Conservation (phyloP, 805 yeast genomes). For the Maudiozyma barnettii region DNA sequence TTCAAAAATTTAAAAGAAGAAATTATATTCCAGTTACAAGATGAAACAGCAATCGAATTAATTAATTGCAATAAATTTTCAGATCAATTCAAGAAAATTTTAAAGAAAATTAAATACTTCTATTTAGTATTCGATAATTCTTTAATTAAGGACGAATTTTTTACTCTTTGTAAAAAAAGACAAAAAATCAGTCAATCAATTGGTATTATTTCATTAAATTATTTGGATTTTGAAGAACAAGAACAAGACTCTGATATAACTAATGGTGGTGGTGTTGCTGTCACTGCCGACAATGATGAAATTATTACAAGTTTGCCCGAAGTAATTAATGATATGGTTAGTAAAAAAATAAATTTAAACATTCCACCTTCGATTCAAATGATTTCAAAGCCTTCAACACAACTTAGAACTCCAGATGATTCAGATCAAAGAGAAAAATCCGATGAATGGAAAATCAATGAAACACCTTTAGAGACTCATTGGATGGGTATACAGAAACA, state of each 20-base stretch:
- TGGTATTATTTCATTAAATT: slow-evolving; percentile 19
- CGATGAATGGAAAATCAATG: slow-evolving; percentile 14
- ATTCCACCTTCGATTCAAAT: neutral
- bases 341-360: neutral
- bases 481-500: slow-evolving; percentile 2
- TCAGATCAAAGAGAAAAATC: slow-evolving; percentile 7
- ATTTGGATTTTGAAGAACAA: slow-evolving; percentile 8
- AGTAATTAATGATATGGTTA: neutral
- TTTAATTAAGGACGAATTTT: neutral
- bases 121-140: neutral
- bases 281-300: neutral
- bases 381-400: slow-evolving; percentile 1
- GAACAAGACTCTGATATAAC: neutral
- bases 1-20: slow-evolving; percentile 7
- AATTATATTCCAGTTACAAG: slow-evolving; percentile 3
- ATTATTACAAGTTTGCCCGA: slow-evolving; percentile 3
- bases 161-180: slow-evolving; percentile 1
- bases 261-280: neutral
- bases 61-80: neutral
- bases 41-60: neutral
- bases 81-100: neutral
- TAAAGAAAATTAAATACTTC: neutral
- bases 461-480: neutral
- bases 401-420: slow-evolving; percentile 13
- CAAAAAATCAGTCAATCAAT: slow-evolving; percentile 29